These are phyloP conservation scores for Crassisporium funariophilum DNA, from an alignment of 768 basidiomycete genomes.

Conservation along the genomic window DNA sequence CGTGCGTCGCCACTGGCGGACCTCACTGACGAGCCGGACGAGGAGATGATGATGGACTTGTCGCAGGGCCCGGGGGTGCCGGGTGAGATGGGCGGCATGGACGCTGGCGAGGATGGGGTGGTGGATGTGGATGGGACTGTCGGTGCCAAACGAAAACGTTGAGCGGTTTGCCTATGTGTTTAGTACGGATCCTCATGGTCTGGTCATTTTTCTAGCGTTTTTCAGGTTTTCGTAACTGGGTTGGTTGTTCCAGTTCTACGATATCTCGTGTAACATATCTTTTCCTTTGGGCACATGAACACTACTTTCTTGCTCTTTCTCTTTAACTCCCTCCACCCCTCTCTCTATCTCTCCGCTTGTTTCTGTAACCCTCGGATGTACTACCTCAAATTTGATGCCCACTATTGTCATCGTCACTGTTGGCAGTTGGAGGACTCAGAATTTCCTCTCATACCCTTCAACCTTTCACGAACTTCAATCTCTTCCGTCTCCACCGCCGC, in stretches of 20 bases:
- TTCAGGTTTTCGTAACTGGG: background rate
- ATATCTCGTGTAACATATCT: too few relatives aligned
- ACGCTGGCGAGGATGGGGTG: constrained; percentile 10
- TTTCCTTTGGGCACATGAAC: background rate
- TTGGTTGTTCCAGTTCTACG: background rate
- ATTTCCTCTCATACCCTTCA: too few relatives aligned
- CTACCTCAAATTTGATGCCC: too few relatives aligned
- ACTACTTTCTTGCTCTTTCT: background rate
- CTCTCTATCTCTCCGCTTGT: too few relatives aligned
- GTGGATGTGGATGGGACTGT: constrained; percentile 33
- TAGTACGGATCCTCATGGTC: background rate
- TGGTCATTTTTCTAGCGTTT: background rate
- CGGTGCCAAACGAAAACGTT: constrained; percentile 40
- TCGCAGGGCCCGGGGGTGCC: constrained; percentile 7
- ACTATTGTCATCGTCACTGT: too few relatives aligned
- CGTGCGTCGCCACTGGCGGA: constrained; percentile 15
- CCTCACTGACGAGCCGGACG: constrained; percentile 20
- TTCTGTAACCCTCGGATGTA: too few relatives aligned
- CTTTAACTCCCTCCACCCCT: too few relatives aligned
- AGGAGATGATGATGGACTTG: constrained; percentile 19
- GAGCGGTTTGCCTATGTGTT: constrained; percentile 4
- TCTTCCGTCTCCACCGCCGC: too few relatives aligned
- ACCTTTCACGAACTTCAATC: too few relatives aligned
- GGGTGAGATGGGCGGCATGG: constrained; percentile 13
- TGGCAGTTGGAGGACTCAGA: too few relatives aligned